These are phyloP conservation scores for Boeremia exigua DNA, from an alignment of 2,329 filamentous ascomycete genomes.

Conservation along the genomic window DNA sequence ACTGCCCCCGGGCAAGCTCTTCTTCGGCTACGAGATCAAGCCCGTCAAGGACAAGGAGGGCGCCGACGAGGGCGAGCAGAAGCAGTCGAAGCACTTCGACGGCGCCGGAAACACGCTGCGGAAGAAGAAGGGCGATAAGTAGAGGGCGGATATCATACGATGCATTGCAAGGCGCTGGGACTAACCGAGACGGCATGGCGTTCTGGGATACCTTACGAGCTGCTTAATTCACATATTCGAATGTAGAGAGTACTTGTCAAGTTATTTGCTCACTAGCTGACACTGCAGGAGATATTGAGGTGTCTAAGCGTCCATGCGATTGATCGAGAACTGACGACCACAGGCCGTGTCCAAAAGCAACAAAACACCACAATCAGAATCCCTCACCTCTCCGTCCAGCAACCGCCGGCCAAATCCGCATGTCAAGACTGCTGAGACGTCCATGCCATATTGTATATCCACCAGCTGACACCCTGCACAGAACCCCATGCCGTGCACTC, in stretches of 20 bases:
- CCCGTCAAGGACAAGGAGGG: constrained; percentile 80
- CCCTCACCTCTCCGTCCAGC: too few relatives aligned
- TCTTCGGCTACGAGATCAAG: constrained; percentile 94
- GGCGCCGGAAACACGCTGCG: constrained; percentile 83
- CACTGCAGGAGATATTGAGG: neutral
- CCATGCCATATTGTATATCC: too few relatives aligned
- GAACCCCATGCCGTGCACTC: too few relatives aligned
- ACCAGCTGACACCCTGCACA: too few relatives aligned
- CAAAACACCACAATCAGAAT: too few relatives aligned
- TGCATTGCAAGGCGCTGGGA: constrained; percentile 30
- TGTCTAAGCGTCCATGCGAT: too few relatives aligned
- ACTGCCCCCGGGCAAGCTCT: constrained; percentile 85
- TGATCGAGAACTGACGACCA: too few relatives aligned
- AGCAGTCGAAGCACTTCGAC: constrained; percentile 70
- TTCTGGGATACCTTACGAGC: constrained; percentile 12
- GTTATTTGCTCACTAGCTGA: neutral
- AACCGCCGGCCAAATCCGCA: too few relatives aligned
- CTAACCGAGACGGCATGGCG: constrained; percentile 10
- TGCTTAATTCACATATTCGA: constrained; percentile 6
- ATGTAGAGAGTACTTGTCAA: neutral
- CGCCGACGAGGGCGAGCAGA: constrained; percentile 65
- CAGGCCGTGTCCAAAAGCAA: too few relatives aligned
- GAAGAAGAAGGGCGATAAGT: constrained; percentile 70
- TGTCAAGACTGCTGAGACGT: too few relatives aligned
- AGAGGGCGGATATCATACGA: constrained; percentile 6